Evolutionary conservation across 495 filamentous ascomycete species (phyloP).

Genomic region (Penicillium dipodomyicola): DNA sequence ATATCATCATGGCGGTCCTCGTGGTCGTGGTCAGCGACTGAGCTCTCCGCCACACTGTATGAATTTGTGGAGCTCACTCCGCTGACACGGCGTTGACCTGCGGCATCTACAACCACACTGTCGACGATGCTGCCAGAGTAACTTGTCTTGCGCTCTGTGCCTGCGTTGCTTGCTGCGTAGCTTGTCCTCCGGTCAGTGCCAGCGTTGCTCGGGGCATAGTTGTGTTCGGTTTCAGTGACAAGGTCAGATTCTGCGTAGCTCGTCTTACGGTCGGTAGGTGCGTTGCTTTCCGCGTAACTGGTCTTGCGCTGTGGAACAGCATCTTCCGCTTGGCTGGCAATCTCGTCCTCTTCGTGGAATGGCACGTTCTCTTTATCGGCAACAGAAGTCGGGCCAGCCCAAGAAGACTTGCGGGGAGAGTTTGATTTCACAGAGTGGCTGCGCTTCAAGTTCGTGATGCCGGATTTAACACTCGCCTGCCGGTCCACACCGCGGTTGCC

Average conservation of each 20-base stretch:
- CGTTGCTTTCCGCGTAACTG: conserved; percentile 44
- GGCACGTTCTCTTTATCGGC: conserved; percentile 63
- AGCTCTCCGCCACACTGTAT: conserved; percentile 26
- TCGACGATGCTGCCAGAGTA: conserved; percentile 49
- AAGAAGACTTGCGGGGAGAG: conserved; percentile 67
- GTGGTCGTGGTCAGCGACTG: conserved; percentile 14
- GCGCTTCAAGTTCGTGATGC: conserved; percentile 56
- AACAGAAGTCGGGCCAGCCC: conserved; percentile 55
- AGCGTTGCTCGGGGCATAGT: conserved; percentile 45
- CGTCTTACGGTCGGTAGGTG: conserved; percentile 34
- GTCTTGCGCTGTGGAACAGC: conserved; percentile 52
- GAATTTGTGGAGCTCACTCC: conserved; percentile 46
- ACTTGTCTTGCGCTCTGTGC: conserved; percentile 52
- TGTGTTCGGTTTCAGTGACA: conserved; percentile 10
- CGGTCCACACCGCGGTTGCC: conserved; percentile 67
- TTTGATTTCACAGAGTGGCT: conserved; percentile 71
- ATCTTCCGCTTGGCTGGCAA: conserved; percentile 44
- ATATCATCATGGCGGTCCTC: conserved; percentile 17
- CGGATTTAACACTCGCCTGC: conserved; percentile 45
- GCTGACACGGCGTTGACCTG: conserved; percentile 51
- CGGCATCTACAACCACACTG: conserved; percentile 47
- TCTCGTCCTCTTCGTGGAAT: conserved; percentile 54
- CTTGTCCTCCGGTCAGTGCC: conserved; percentile 55
- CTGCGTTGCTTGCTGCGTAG: conserved; percentile 42
- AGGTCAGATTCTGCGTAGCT: conserved; percentile 5